Evolutionary conservation across 2,329 filamentous ascomycete genomes (phyloP).

Genomic region (Madurella mycetomatis): DNA sequence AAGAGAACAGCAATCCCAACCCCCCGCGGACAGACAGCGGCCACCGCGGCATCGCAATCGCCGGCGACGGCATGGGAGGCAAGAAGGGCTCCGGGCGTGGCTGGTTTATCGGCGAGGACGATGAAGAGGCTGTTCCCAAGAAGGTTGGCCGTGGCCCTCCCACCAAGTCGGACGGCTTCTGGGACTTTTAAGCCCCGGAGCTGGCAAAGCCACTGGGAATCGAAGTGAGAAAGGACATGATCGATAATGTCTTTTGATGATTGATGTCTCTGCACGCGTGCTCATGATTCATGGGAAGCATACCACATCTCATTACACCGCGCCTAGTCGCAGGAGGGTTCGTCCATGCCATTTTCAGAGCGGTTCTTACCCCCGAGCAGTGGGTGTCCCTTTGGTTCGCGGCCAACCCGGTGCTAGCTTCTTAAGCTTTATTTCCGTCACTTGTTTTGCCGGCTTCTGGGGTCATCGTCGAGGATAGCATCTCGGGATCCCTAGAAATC

Average conservation of each 20-base stretch:
- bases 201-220: not conserved
- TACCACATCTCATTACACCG: not conserved
- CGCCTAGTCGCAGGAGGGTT: too few relatives aligned
- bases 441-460: conserved; percentile 1
- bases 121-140: conserved; percentile 36
- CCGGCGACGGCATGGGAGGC: conserved; percentile 64
- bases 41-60: conserved; percentile 43
- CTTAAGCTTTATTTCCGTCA: conserved; percentile 2
- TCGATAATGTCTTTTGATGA: not conserved
- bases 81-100: conserved; percentile 49
- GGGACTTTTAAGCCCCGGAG: conserved; percentile 41
- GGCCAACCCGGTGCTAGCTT: conserved; percentile 8
- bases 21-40: conserved; percentile 20
- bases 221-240: not conserved
- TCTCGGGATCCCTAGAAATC: not conserved
- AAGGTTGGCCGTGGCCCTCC: conserved; percentile 35
- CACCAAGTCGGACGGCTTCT: conserved; percentile 39
- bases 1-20: conserved; percentile 45
- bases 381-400: not conserved
- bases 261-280: not conserved
- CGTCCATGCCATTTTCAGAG: too few relatives aligned
- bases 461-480: not conserved
- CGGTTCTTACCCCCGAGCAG: too few relatives aligned
- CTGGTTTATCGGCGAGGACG: conserved; percentile 56
- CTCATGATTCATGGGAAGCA: not conserved